Percentiles rank a stretch among this genome's conserved stretches.
Evolutionary conservation across 2,329 filamentous ascomycete species (phyloP).

Genomic region (Arachnomyces sp.): DNA sequence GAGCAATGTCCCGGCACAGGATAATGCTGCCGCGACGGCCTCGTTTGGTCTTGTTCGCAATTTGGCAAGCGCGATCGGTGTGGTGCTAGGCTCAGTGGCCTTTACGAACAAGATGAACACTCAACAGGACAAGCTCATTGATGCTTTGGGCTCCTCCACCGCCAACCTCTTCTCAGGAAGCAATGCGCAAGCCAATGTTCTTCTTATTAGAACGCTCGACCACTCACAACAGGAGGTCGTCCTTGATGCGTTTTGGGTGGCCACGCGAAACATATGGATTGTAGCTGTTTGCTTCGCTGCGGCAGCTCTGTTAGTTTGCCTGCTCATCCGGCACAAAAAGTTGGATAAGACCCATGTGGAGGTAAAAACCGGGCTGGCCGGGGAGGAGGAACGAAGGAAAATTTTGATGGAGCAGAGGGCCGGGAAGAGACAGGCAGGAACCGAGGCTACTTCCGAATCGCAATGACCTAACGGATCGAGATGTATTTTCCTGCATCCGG

Average conservation of each 20-base stretch:
- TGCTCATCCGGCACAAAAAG: too few relatives aligned
- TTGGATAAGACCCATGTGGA: too few relatives aligned
- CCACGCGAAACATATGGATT: slow-evolving; percentile 44
- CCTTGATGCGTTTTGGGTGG: slow-evolving; percentile 41
- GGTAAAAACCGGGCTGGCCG: too few relatives aligned
- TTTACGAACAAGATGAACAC: slow-evolving; percentile 36
- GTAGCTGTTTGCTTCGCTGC: slow-evolving; percentile 39
- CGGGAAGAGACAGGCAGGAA: too few relatives aligned
- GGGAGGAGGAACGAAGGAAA: too few relatives aligned
- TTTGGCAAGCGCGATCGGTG: slow-evolving; percentile 49
- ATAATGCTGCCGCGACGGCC: slow-evolving; percentile 57
- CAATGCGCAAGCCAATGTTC: slow-evolving; percentile 42
- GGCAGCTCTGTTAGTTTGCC: too few relatives aligned
- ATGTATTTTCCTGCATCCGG: too few relatives aligned
- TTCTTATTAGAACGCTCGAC: slow-evolving; percentile 36
- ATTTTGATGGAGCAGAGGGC: too few relatives aligned
- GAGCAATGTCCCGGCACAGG: slow-evolving; percentile 50
- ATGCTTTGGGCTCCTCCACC: slow-evolving; percentile 20
- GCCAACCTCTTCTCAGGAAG: slow-evolving; percentile 32
- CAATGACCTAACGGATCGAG: too few relatives aligned
- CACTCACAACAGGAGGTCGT: slow-evolving; percentile 32
- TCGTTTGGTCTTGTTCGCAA: slow-evolving; percentile 56
- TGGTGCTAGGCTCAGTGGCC: slow-evolving; percentile 51
- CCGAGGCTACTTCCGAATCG: too few relatives aligned
- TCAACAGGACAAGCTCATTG: slow-evolving; percentile 46